Evolutionary conservation across 148 eudicot species (phyloP).

Genomic region (Polygonum maritimum): DNA sequence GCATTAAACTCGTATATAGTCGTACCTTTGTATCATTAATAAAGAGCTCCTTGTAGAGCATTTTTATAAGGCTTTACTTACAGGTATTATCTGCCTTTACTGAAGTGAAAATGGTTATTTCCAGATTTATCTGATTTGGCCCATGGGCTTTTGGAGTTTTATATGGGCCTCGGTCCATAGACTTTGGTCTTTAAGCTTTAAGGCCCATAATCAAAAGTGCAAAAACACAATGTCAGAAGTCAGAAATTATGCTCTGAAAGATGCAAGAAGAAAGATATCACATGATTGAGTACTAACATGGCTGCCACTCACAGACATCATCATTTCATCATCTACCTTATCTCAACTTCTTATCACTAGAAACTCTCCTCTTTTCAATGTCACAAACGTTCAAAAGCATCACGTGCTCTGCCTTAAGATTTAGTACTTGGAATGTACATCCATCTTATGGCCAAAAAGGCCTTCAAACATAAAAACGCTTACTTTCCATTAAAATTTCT

Average conservation of each 20-base stretch:
- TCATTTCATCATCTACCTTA: constrained; percentile 39
- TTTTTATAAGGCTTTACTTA: too few relatives aligned
- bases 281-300: constrained; percentile 47
- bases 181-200: background rate
- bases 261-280: background rate
- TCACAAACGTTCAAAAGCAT: constrained; percentile 55
- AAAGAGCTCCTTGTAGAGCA: too few relatives aligned
- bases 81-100: too few relatives aligned
- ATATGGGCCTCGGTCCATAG: background rate
- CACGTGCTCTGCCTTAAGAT: constrained; percentile 29
- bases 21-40: too few relatives aligned
- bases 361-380: constrained; percentile 39
- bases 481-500: too few relatives aligned
- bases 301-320: constrained; percentile 51
- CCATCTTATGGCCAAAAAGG: too few relatives aligned
- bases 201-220: background rate
- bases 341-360: constrained; percentile 31
- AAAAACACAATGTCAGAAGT: background rate
- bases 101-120: too few relatives aligned
- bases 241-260: background rate
- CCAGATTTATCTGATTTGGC: too few relatives aligned
- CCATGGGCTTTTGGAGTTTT: background rate
- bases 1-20: too few relatives aligned
- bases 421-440: too few relatives aligned
- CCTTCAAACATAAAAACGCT: too few relatives aligned